Evolutionary conservation across 2,329 filamentous ascomycete genomes (phyloP), one percentile per base, ranked within the genome.

Genomic region (Colletotrichum sp.): DNA sequence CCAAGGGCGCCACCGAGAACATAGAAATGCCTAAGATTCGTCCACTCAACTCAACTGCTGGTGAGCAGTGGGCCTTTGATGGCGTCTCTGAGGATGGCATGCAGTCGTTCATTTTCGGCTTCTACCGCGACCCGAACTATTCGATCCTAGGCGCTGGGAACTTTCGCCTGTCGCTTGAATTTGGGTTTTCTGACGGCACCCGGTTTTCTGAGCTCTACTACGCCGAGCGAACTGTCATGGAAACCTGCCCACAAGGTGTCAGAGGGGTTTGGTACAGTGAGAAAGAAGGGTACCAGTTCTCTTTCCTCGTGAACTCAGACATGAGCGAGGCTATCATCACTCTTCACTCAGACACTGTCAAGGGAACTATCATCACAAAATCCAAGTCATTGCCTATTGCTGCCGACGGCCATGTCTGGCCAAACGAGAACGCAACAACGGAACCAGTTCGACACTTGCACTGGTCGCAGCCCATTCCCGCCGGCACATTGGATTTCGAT

Each of bases 61-160:
- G 80, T 5, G 82, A 83, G 68, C 82, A 82, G 63, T 83, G 82
- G 82, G 81, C 81, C 52, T 83, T 82, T 34, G 81, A 82, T 52
- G 81, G 80, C 3, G 75, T 81, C 8, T 80, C 78, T 6, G 78
- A 78, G 4, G 78, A 81, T 52, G 81, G 79, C 3, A 77, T 66
- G 49, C 68, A 77, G 28, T 65, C 79, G 3, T 79, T 82, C 68
- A 74, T 80, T 15, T 80, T 83, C 34, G 82, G 82, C 30, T 80
- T 82, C 72, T 83, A 82, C 65, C 79, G 81, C 5, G 81, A 82
- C 60, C 79, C 81, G 4, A 82, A 79, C 68, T 83, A 80, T 68
- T 71, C 81, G 3, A 77, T 83, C 67, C 68, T 83, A 5, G 80
- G 81, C 2, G 76, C 79, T 1, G 81, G 81, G 2, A 83, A 82